phyloP scores from a whole-genome alignment of 1,284 basidiomycete genomes.

The Leccinum pachyderme region DNA sequence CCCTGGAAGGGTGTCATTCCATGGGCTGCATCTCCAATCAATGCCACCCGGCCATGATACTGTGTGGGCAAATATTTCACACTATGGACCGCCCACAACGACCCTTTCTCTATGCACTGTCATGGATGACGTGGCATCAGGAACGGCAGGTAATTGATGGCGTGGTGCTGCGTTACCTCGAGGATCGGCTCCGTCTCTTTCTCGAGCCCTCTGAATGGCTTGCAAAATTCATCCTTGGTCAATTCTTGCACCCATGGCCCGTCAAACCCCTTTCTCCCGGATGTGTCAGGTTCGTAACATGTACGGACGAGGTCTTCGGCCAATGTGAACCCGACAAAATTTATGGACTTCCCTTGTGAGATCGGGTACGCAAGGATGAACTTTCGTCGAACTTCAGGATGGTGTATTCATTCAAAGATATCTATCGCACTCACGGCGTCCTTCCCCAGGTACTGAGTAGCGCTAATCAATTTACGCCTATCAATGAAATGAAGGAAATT shows the following conservation, averaged over 20 bases:
- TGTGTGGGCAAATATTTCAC: slow-evolving; percentile 41
- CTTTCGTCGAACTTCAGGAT: slow-evolving; percentile 13
- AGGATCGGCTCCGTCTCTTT: slow-evolving; percentile 28
- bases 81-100: slow-evolving; percentile 50
- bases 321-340: slow-evolving; percentile 34
- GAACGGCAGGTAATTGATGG: neutral
- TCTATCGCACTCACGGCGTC: slow-evolving; percentile 21
- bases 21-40: slow-evolving; percentile 59
- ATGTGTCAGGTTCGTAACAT: slow-evolving; percentile 20
- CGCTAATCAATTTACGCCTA: slow-evolving; percentile 1
- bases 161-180: slow-evolving; percentile 14
- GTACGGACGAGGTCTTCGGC: slow-evolving; percentile 28
- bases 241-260: slow-evolving; percentile 34
- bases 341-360: slow-evolving; percentile 31
- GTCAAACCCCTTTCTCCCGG: slow-evolving; percentile 19
- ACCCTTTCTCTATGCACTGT: slow-evolving; percentile 40
- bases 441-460: slow-evolving; percentile 27
- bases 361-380: slow-evolving; percentile 31
- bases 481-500: neutral
- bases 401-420: neutral
- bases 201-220: slow-evolving; percentile 31
- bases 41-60: slow-evolving; percentile 40
- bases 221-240: slow-evolving; percentile 25
- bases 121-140: neutral
- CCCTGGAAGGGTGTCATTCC: slow-evolving; percentile 57